Base-by-base conservation (phyloP, 2,329 filamentous ascomycete genomes). In the Aspergillus pseudotamarii region DNA sequence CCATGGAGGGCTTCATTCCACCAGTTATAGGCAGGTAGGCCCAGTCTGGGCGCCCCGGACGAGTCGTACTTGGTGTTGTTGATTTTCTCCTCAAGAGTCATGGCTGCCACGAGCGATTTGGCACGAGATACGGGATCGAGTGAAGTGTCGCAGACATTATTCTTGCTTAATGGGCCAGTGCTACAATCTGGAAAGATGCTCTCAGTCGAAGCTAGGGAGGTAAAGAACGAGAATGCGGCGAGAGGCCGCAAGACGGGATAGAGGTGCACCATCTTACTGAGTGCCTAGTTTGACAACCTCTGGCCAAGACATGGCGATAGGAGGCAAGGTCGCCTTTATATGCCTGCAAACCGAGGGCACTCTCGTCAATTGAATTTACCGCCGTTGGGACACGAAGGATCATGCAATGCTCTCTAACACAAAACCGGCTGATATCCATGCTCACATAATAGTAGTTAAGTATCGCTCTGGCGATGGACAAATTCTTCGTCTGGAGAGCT, bases 1-100 rank as follows among this genome's bases (percentile, higher is more conserved):
- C 88, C 88, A 68, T 89, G 88, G 0, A 89, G 80, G 8, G 83
- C 87, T 73, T 88, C 86, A 53, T 81, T 84, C 85, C 86, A 88
- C 84, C 85, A 88, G 69, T 84, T 78, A 67, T 90, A 89, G 1
- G 82, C 72, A 3, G 83, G 82, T 0, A 89, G 74, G 6, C 86
- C 86, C 0, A 89, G 78, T 36, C 85, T 77, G 1, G 82, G 76
- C 3, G 83, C 81, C 0, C 86, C 86, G 0, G 81, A 81, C 6
- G 76, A 75, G 21, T 74, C 78, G 56, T 75, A 79, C 45, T 78
- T 78, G 4, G 80, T 83, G 61, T 81, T 79, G 61, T 85, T 84
- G 51, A 87, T 82, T 72, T 86, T 86, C 72, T 86, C 84, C 55
- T 78, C 78, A 30, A 82, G 73, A 1, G 76, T 83, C 71, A 87